phyloP scores from a whole-genome alignment of 23 red algal species.

The Gracilaria domingensis region DNA sequence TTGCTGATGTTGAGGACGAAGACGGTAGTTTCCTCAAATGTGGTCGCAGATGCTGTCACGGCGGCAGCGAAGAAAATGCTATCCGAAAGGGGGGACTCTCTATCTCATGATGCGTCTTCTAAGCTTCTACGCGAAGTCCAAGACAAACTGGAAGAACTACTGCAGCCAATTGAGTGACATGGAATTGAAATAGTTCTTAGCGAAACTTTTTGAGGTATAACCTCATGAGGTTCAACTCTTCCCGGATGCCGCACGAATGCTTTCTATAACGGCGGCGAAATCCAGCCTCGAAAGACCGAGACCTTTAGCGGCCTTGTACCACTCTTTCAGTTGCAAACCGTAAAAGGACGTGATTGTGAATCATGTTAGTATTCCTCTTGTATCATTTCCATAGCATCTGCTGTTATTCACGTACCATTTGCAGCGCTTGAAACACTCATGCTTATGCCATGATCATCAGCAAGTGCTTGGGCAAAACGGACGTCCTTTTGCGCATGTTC shows the following conservation, averaged over 20 bases:
- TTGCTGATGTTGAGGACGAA: slow-evolving; percentile 49
- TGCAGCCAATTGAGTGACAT: slow-evolving; percentile 36
- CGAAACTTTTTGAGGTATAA: background rate
- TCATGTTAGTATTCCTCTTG: slow-evolving; percentile 2
- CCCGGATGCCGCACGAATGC: slow-evolving; percentile 56
- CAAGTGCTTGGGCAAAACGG: slow-evolving; percentile 84
- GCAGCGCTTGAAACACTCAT: slow-evolving; percentile 78
- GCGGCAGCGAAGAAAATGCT: slow-evolving; percentile 42
- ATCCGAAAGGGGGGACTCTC: background rate
- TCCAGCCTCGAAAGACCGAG: slow-evolving; percentile 52
- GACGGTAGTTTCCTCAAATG: slow-evolving; percentile 37
- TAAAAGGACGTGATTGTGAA: background rate
- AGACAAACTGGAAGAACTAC: slow-evolving; percentile 39
- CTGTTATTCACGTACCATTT: slow-evolving; percentile 54
- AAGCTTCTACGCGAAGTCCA: slow-evolving; percentile 41
- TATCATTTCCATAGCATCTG: background rate
- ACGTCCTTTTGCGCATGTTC: slow-evolving; percentile 94
- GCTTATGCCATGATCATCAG: slow-evolving; percentile 64
- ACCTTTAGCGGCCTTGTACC: slow-evolving; percentile 71
- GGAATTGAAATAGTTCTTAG: background rate
- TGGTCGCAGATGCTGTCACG: slow-evolving; percentile 48
- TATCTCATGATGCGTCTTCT: slow-evolving; percentile 27
- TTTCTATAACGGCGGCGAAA: slow-evolving; percentile 70
- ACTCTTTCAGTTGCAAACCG: slow-evolving; percentile 44
- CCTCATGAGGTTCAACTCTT: background rate